Evolutionary conservation across 148 eudicot species (phyloP), one percentile per base, ranked within the genome.

Genomic region (Polygonum aviculare): DNA sequence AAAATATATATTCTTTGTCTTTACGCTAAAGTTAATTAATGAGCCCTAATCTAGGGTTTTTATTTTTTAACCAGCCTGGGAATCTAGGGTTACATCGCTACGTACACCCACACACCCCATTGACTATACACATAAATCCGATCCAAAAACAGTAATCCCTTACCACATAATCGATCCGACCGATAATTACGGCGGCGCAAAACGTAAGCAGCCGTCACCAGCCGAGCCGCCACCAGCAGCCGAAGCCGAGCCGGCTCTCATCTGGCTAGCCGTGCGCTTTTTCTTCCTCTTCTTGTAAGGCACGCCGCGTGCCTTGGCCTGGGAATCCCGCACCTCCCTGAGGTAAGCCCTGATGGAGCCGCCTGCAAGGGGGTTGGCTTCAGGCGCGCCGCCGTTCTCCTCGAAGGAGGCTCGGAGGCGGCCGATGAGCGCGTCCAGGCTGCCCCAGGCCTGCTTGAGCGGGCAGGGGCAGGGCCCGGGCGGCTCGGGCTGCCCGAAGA

Each of bases 211-310:
- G 47, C 9, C 19, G 72, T 45, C 72, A 14, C 9, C 7, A 14
- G 10, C 72, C 12, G 14, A 9, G 39, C 44, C 19, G 11, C 15
- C 41, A 2, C 12, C 21, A 14, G 0, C 31, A 26, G 31, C 31
- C 31, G 31, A 26, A 26, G 31, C 72, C 6, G 49, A 16, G 36
- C 49, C 74, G 22, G 47, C 40, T 33, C 39, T 52, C 21, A 54
- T 31, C 41, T 54, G 62, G 50, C 74, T 71, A 50, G 40, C 76
- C 0, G 26, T 69, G 39, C 60, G 85, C 81, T 70, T 83, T 83
- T 82, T 87, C 81, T 83, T 83, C 78, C 85, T 87, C 87, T 87
- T 87, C 83, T 87, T 87, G 16, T 87, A 87, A 0, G 88, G 88
- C 1, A 87, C 83, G 3, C 90, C 90, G 7, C 90, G 48, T 0